Base-by-base conservation (phyloP, 169 alveolate species). In the Eimeria zaria region DNA sequence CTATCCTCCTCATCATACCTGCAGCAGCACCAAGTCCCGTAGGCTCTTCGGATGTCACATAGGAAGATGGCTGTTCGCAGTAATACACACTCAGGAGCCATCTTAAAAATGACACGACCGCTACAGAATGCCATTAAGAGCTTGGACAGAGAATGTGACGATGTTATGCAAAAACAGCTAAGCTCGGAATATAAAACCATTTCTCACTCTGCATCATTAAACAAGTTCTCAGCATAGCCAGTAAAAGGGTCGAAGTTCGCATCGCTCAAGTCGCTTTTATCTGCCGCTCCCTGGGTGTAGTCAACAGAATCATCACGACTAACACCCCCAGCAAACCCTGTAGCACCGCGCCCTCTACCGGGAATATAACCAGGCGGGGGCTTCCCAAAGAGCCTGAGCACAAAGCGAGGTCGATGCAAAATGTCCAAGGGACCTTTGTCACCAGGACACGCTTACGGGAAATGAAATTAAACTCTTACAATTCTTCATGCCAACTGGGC, bases 291-390 rank as follows among this genome's bases (percentile, higher is more conserved):
- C 51, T 93, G 96, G 14, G 89, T 48, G 93, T 98, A 99, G 41
- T 97, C 97, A 46, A 98, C 98, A 48, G 98, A 97, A 60, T 98
- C 99, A 95, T 99, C 99, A 74, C 99, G 98, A 94, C 99, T 99
- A 16, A 99, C 99, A 74, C 99, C 99, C 18, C 99, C 99, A 6
- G 99, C 99, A 74, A 91, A 83, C 64, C 96, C 95, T 12, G 97
- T 98, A 39, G 97, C 98, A 53, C 98, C 99, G 48, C 98, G 90
- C 22, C 98, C 98, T 18, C 97, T 96, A 2, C 99, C 99, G 33
- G 99, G 98, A 39, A 96, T 96, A 90, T 98, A 97, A 36, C 98
- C 98, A 41, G 98, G 96, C 0, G 98, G 98, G 44, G 98, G 97
- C 67, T 91, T 71, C 27, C 97, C 97, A 58, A 84, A 96, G 74